Evolutionary conservation across 768 basidiomycete genomes (phyloP).

Genomic region (Trametes villosa): DNA sequence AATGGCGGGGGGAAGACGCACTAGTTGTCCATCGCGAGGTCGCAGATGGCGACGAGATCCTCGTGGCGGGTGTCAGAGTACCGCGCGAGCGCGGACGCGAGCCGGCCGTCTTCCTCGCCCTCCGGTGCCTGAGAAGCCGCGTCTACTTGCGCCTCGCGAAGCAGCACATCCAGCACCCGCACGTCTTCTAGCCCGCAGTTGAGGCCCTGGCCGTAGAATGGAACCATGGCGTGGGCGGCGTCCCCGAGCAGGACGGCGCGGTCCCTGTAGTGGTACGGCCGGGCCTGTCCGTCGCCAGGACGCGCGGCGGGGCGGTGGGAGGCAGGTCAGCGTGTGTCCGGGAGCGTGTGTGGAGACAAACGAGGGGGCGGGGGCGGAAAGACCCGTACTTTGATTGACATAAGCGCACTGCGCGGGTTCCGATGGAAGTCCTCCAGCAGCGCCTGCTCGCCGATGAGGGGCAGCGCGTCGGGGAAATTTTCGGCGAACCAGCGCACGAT

Average conservation of each 20-base stretch:
- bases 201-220: conserved; percentile 95
- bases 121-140: conserved; percentile 43
- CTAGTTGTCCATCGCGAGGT: conserved; percentile 98
- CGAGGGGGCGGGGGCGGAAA: conserved; percentile 24
- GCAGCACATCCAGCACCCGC: conserved; percentile 77
- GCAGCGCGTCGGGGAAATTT: conserved; percentile 89
- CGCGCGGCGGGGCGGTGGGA: conserved; percentile 28
- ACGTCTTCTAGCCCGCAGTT: conserved; percentile 99
- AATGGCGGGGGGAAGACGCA: conserved; percentile 57
- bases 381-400: conserved; percentile 84
- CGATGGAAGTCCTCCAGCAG: conserved; percentile 76
- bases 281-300: conserved; percentile 53
- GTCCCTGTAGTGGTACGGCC: conserved; percentile 90
- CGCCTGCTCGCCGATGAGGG: conserved; percentile 79
- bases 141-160: conserved; percentile 72
- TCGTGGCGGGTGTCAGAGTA: conserved; percentile 86
- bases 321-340: not conserved
- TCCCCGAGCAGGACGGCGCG: conserved; percentile 90
- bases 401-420: conserved; percentile 88
- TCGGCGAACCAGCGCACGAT: conserved; percentile 76
- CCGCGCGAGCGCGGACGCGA: conserved; percentile 68
- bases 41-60: conserved; percentile 88
- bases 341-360: not conserved
- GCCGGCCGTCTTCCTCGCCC: conserved; percentile 52
- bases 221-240: conserved; percentile 98